A percentile compares a stretch with the other conserved stretches of the same genome.
phyloP scores from a whole-genome alignment of 2,329 filamentous ascomycete species.

The Dichotomopilus funicola region DNA sequence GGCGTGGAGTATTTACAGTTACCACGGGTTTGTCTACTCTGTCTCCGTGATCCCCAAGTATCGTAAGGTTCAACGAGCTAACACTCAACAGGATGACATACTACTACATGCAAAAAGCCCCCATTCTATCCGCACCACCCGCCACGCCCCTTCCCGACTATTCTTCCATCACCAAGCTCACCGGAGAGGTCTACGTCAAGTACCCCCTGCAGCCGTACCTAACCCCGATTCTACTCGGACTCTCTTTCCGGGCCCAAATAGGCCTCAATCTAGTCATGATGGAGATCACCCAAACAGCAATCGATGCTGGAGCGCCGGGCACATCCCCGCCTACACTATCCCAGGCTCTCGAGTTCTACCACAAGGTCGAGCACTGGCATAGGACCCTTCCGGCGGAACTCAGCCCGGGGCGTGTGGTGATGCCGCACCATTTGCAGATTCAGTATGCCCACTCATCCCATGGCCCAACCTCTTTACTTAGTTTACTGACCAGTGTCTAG shows the following conservation, averaged over 20 bases:
- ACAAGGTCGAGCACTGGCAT: background rate
- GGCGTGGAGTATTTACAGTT: constrained; percentile 1
- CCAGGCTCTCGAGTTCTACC: background rate
- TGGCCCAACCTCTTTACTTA: background rate
- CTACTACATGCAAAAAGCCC: background rate
- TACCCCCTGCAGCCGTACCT: background rate
- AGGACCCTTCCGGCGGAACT: background rate
- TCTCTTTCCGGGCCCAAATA: background rate
- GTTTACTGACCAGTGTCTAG: background rate
- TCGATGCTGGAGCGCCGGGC: background rate
- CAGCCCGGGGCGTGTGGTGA: background rate
- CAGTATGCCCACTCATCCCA: background rate
- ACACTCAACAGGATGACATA: background rate
- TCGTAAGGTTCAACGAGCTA: no score
- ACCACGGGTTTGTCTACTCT: background rate
- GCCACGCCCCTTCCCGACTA: background rate
- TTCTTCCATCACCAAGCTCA: background rate
- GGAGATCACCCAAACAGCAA: background rate
- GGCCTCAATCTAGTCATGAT: background rate
- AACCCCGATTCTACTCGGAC: background rate
- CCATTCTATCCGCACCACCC: background rate
- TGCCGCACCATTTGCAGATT: constrained; percentile 5
- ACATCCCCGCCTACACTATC: background rate
- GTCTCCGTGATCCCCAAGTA: background rate
- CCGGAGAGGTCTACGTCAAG: constrained; percentile 2